Evolutionary conservation across 2,329 filamentous ascomycete species (phyloP), one percentile per base, ranked within the genome.

Genomic region (Fusarium proliferatum): DNA sequence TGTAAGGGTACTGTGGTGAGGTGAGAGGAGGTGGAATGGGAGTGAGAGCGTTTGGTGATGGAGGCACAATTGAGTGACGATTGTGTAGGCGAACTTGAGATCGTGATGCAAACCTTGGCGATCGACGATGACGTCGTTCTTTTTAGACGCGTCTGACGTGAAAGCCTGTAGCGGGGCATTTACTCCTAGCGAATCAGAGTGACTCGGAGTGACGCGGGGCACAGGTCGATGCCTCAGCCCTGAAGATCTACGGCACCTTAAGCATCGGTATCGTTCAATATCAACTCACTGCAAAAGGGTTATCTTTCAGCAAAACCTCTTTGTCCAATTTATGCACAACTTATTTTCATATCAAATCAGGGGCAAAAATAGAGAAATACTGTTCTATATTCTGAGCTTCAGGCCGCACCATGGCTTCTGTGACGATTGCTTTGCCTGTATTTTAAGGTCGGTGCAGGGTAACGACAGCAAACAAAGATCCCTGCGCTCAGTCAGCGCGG

Each of bases 91-190:
- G 28, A 64, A 36, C 41, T 48, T 43, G n/a, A 55, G 65, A 65
- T 64, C 34, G 13, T 69, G 45, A 53, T 53, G 36, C 21, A 30
- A 42, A 42, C 33, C 49, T 58, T 23, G 16, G 26, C n/a, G 9
- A 33, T n/a, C 16, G 41, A 39, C 39, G 45, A 69, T 69, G 67
- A 69, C 65, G 65, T 69, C 58, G 34, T 34, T 59, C n/a, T 16
- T 51, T 39, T 19, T 17, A 17, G 34, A 41, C 64, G 64, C 48
- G 64, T 49, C 39, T 28, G 26, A 49, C n/a, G 19, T 61, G 28
- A 46, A 3, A 28, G 34, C 41, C 39, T 43, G 12, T 2, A 9
- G 36, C 39, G 28, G 66, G 39, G 19, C n/a, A 1, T 38, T 48
- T n/a, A 2, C 38, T 57, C 28, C 52, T 36, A 6, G 10, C 66